Evolutionary conservation across 2,329 filamentous ascomycete genomes (phyloP), one percentile per base, ranked within the genome.

Genomic region (Elsinoe arachidis): DNA sequence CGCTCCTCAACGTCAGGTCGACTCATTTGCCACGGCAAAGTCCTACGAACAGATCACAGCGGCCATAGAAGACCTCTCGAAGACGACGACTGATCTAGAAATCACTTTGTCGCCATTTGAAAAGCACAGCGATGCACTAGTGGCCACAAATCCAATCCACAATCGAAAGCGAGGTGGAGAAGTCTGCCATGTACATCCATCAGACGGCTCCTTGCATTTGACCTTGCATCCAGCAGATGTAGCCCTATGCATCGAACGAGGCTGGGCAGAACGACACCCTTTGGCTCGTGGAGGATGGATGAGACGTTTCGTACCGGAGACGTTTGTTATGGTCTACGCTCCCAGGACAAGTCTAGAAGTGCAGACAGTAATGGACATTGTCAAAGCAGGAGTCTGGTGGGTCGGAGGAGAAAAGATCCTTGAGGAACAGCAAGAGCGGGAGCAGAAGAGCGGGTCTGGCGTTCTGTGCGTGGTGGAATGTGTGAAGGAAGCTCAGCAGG

Each of bases 261-360:
- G 88, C 1, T 95, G 90, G 89, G 90, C 86, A 1, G 84, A 95
- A 73, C 66, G 80, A 17, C 81, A 84, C 71, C 80, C 80, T 4
- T 63, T 90, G 56, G 84, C 87, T 6, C 80, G 82, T 65, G 84
- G 82, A 56, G 81, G 82, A 43, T 84, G 81, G 76, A 79, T 85
- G 61, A 76, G 77, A 60, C 79, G 82, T 66, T 87, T 87, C 53
- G 83, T 93, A 57, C 87, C 88, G 0, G 73, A 78, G 2, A 85
- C 86, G 41, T 95, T 95, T 69, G 76, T 89, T 58, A 84, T 95
- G 82, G 77, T 95, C 3, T 95, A 95, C 72, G 87, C 89, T 15
- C 89, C 90, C 1, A 75, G 87, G 65, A 78, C 84, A 61, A 78
- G 83, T 58, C 76, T 79, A 23, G 88, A 95, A 68, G 70, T 93